These are phyloP conservation scores for Aspergillus neotritici DNA, from an alignment of 2,329 filamentous ascomycete genomes.

Conservation along the genomic window DNA sequence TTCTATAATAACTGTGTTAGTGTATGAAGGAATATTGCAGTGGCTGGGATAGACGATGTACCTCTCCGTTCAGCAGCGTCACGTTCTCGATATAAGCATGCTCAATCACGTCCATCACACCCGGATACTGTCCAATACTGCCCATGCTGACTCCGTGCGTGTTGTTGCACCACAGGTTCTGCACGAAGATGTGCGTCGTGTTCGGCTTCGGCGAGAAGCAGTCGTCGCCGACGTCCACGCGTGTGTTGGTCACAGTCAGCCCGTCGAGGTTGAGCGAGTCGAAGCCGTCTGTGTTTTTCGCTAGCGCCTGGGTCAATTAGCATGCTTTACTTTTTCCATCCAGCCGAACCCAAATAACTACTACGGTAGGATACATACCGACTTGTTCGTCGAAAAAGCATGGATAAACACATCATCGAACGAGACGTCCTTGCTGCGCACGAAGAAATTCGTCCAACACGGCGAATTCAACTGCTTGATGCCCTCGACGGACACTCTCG, in stretches of 20 bases:
- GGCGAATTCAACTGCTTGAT: slow-evolving; percentile 57
- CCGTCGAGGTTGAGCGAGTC: slow-evolving; percentile 55
- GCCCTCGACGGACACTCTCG: slow-evolving; percentile 52
- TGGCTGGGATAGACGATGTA: slow-evolving; percentile 10
- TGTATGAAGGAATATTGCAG: neutral
- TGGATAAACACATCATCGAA: slow-evolving; percentile 53
- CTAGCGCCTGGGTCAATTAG: slow-evolving; percentile 29
- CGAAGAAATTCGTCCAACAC: slow-evolving; percentile 60
- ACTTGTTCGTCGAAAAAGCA: slow-evolving; percentile 47
- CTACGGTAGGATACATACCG: slow-evolving; percentile 20
- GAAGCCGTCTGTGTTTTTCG: slow-evolving; percentile 60
- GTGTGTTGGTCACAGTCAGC: slow-evolving; percentile 47
- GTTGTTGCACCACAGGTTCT: slow-evolving; percentile 58
- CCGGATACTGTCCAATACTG: slow-evolving; percentile 53
- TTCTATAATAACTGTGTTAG: slow-evolving; percentile 37
- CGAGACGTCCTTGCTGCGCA: slow-evolving; percentile 51
- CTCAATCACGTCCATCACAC: slow-evolving; percentile 51
- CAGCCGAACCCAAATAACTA: too few relatives aligned
- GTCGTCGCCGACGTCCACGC: slow-evolving; percentile 54
- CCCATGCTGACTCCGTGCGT: slow-evolving; percentile 56
- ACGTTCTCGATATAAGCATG: slow-evolving; percentile 57
- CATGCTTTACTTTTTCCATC: too few relatives aligned
- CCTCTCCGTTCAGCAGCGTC: slow-evolving; percentile 49
- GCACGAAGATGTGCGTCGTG: slow-evolving; percentile 52
- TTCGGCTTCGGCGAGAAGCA: slow-evolving; percentile 59